Percentiles rank a stretch among this genome's conserved stretches.
phyloP scores from a whole-genome alignment of 108 stramenopile species.

The Fragilariopsis cylindrus region DNA sequence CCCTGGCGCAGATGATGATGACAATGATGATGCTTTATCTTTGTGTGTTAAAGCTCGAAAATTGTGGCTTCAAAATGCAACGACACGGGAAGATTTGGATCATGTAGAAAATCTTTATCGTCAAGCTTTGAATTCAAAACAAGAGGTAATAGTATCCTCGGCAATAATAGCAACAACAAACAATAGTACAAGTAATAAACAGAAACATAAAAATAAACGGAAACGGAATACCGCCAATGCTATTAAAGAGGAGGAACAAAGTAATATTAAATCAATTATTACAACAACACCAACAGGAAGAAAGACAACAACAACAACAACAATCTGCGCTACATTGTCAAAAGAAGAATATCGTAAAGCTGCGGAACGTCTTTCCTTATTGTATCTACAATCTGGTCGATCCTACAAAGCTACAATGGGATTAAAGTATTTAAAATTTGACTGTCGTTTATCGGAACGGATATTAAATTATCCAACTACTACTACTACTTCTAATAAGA shows the following conservation, averaged over 20 bases:
- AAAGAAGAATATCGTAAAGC: conserved; percentile 46
- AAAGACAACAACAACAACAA: conserved; percentile 1
- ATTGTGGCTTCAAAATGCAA: conserved; percentile 30
- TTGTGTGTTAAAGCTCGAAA: conserved; percentile 20
- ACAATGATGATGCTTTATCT: not conserved
- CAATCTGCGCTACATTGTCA: conserved; percentile 36
- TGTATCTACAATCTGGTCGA: conserved; percentile 72
- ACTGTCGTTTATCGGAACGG: conserved; percentile 60
- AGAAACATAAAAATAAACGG: not conserved
- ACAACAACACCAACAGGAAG: conserved; percentile 19
- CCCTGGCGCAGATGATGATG: not conserved
- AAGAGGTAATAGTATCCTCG: not conserved
- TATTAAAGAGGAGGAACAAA: not conserved
- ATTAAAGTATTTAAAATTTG: conserved; percentile 58
- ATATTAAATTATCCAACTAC: conserved; percentile 65
- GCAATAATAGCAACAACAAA: not conserved
- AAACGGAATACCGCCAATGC: not conserved
- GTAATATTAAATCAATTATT: not conserved
- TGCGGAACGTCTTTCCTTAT: conserved; percentile 60
- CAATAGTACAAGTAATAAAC: not conserved
- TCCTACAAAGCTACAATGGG: conserved; percentile 53
- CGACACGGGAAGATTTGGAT: conserved; percentile 43
- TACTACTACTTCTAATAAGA: not conserved
- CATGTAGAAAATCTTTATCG: conserved; percentile 56
- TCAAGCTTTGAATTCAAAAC: conserved; percentile 44